Evolutionary conservation across 768 basidiomycete genomes (phyloP).

Genomic region (Vishniacozyma victoriae): DNA sequence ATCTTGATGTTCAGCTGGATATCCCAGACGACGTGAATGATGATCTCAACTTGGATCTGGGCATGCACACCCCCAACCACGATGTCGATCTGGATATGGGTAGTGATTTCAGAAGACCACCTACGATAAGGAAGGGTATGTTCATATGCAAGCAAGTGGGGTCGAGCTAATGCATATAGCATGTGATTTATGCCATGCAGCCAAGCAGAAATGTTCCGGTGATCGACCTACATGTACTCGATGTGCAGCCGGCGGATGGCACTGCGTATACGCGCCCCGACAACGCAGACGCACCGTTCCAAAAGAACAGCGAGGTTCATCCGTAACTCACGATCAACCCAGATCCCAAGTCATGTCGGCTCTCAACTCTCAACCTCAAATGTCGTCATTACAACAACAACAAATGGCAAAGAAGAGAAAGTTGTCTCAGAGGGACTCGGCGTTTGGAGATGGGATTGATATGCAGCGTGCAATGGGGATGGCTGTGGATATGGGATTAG

Average conservation of each 20-base stretch:
- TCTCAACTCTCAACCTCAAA: background rate
- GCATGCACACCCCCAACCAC: conserved; percentile 7
- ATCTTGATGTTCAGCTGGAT: too few species aligned
- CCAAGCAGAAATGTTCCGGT: conserved; percentile 45
- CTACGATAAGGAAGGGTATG: conserved; percentile 41
- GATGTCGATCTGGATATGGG: conserved; percentile 10
- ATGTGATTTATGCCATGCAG: conserved; percentile 41
- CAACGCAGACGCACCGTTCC: conserved; percentile 41
- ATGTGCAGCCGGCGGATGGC: conserved; percentile 37
- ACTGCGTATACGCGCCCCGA: conserved; percentile 40
- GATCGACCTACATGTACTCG: conserved; percentile 39
- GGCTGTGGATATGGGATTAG: conserved; percentile 39
- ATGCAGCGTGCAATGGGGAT: conserved; percentile 41
- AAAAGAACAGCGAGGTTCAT: conserved; percentile 15
- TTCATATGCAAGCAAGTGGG: background rate
- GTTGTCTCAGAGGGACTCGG: conserved; percentile 18
- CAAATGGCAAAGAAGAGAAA: conserved; percentile 32
- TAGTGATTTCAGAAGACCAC: conserved; percentile 20
- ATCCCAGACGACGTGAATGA: conserved; percentile 22
- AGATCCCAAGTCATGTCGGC: too few species aligned
- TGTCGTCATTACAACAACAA: background rate
- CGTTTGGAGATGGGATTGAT: conserved; percentile 30
- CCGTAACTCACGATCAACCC: background rate
- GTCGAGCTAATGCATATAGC: conserved; percentile 12
- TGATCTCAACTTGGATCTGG: conserved; percentile 13